Evolutionary conservation across 805 yeast species (phyloP), one percentile per base, ranked within the genome.

Genomic region (Spathaspora sp.): DNA sequence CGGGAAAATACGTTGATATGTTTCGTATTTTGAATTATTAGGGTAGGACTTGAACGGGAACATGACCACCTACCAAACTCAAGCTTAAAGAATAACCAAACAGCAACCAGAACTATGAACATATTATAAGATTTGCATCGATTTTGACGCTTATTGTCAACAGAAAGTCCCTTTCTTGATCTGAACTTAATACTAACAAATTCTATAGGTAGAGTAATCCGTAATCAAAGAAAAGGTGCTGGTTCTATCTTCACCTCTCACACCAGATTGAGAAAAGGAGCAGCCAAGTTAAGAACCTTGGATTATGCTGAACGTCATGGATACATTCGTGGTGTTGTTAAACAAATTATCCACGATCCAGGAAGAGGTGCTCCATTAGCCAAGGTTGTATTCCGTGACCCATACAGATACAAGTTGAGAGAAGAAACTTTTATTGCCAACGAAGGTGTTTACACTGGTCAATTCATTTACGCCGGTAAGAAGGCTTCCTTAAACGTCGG

Each of bases 211-310:
- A 90, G 98, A 87, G 99, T 94, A 82, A 94, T 94, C 85, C 96
- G 99, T 85, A 94, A 94, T 87, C 99, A 94, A 87, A 92, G 99
- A 91, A 94, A 94, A 85, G 98, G 98, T 88, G 97, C 97, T 80
- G 98, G 99, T 77, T 93, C 98, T 73, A 91, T 94, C 86, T 94
- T 94, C 91, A 87, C 96, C 77, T 86, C 99, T 73, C 96, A 93
- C 94, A 93, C 98, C 86, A 93, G 98, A 83, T 89, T 94, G 80
- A 91, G 99, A 89, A 89, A 94, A 83, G 99, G 99, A 79, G 98
- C 99, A 77, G 99, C 99, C 77, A 93, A 93, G 89, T 87, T 93
- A 79, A 90, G 99, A 87, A 88, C 97, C 76, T 87, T 93, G 78
- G 98, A 94, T 81, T 93, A 85, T 73, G 96, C 98, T 79, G 99